phyloP scores from a whole-genome alignment of 1,284 basidiomycete genomes.

The Clitocybe nebularis region DNA sequence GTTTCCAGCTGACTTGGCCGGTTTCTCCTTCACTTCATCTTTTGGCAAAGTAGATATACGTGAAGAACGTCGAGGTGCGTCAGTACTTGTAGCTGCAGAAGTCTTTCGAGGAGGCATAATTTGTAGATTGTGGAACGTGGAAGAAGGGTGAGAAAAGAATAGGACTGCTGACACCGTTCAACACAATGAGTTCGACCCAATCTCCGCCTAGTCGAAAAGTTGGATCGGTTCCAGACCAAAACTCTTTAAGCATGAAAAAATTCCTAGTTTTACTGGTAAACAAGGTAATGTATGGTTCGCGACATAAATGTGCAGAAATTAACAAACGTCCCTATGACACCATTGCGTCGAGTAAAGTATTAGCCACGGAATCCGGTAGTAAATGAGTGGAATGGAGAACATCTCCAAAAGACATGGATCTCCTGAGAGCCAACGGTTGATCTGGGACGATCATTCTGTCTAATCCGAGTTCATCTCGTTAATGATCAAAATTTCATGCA shows the following conservation, averaged over 20 bases:
- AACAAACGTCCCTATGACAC: neutral
- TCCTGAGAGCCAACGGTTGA: neutral
- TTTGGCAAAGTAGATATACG: slow-evolving; percentile 41
- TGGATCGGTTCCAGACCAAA: too few relatives aligned
- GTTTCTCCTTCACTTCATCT: slow-evolving; percentile 24
- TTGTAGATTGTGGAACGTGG: slow-evolving; percentile 13
- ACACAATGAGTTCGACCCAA: too few relatives aligned
- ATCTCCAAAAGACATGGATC: neutral
- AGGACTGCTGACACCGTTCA: slow-evolving; percentile 7
- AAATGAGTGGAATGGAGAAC: slow-evolving; percentile 5
- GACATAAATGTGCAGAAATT: slow-evolving; percentile 3
- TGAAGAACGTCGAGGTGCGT: slow-evolving; percentile 42
- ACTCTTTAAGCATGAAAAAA: too few relatives aligned
- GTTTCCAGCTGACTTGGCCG: slow-evolving; percentile 22
- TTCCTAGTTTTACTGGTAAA: slow-evolving; percentile 3
- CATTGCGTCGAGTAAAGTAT: slow-evolving; percentile 12
- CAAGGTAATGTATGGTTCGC: slow-evolving; percentile 7
- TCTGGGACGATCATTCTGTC: neutral
- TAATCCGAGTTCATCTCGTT: neutral
- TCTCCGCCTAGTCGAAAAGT: too few relatives aligned
- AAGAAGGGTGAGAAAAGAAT: slow-evolving; percentile 4
- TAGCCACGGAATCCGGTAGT: slow-evolving; percentile 3
- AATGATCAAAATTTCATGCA: neutral
- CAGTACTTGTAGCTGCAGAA: slow-evolving; percentile 21
- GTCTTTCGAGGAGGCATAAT: slow-evolving; percentile 33